Evolutionary conservation across 2,329 filamentous ascomycete genomes (phyloP), one percentile per base, ranked within the genome.

Genomic region (Botryotinia globosa): DNA sequence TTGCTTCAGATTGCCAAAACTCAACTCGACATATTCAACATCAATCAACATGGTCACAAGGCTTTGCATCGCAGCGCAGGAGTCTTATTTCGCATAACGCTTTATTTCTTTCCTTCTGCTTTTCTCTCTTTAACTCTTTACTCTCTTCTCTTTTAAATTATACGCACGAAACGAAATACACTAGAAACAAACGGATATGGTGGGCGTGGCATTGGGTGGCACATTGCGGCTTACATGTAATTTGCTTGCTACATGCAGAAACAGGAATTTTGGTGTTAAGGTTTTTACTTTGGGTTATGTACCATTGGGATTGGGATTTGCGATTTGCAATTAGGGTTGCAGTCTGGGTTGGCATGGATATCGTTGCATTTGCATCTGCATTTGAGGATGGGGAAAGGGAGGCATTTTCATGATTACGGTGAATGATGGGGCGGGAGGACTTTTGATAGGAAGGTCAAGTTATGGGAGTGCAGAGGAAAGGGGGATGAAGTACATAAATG

Each of bases 131-230:
- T 10, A 2, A 5, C 18, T 45, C 18, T 32, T 45, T 65, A 25
- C 37, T 22, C 39, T 67, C 20, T 67, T 32, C 18, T 29, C 32
- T 32, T 67, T 32, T 25, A 42, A 68, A 68, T 20, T 56, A 56
- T 56, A 68, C 65, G 48, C 65, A 42, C 37, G 65, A 56, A 56
- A 68, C n/a, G 65, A 68, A 68, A 68, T 48, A 56, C 6, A 56
- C 65, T 56, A 68, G 48, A 68, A 22, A 29, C n/a, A 29, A 39
- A 32, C 32, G 18, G 34, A 39, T 10, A 56, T 68, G 51, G 51
- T 39, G 34, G 58, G 22, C 61, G 42, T 45, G 48, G 65, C 48
- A 68, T 68, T 32, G 48, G 65, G 64, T 39, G 48, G 65, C 48
- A 56, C 16, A 42, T 51, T 56, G 39, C 54, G 48, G 37, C 51